These are phyloP conservation scores for Penicillium sp. DNA, from an alignment of 2,329 filamentous ascomycete genomes.

Conservation along the genomic window DNA sequence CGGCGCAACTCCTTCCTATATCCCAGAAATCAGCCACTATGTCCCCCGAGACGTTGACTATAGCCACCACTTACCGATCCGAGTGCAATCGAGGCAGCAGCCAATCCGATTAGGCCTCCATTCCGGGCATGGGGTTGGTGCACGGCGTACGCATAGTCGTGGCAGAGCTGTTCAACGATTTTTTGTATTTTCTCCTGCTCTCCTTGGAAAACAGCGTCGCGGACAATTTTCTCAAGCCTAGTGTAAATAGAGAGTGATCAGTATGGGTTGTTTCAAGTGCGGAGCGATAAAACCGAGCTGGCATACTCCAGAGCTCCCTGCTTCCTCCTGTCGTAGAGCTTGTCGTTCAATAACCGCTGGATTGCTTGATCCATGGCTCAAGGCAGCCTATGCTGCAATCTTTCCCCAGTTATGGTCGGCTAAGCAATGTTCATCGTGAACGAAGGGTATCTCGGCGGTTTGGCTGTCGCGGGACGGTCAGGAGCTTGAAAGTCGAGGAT, in stretches of 20 bases:
- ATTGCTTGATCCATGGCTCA: constrained; percentile 77
- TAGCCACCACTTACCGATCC: constrained; percentile 67
- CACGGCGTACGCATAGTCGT: constrained; percentile 95
- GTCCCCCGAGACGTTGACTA: neutral
- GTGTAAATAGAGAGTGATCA: constrained; percentile 6
- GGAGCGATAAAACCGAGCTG: neutral
- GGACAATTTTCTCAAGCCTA: constrained; percentile 86
- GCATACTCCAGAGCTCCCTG: constrained; percentile 91
- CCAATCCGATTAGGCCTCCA: constrained; percentile 90
- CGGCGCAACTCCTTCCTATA: constrained; percentile 74
- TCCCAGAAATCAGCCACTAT: constrained; percentile 4
- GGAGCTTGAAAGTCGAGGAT: constrained; percentile 1
- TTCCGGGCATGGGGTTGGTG: constrained; percentile 96
- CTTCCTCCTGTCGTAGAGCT: constrained; percentile 98
- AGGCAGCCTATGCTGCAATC: constrained; percentile 2
- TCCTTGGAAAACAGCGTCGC: constrained; percentile 72
- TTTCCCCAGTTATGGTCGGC: neutral
- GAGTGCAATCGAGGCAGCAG: constrained; percentile 91
- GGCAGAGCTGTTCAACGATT: constrained; percentile 93
- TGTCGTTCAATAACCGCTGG: constrained; percentile 90
- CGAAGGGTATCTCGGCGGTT: neutral
- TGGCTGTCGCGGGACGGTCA: neutral
- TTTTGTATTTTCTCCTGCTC: constrained; percentile 78
- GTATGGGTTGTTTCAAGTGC: neutral
- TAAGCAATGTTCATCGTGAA: constrained; percentile 7